A percentile compares a stretch with the other conserved stretches of the same genome.
Evolutionary conservation across 306 rosid genomes (phyloP).

Genomic region (Prunus davidiana): DNA sequence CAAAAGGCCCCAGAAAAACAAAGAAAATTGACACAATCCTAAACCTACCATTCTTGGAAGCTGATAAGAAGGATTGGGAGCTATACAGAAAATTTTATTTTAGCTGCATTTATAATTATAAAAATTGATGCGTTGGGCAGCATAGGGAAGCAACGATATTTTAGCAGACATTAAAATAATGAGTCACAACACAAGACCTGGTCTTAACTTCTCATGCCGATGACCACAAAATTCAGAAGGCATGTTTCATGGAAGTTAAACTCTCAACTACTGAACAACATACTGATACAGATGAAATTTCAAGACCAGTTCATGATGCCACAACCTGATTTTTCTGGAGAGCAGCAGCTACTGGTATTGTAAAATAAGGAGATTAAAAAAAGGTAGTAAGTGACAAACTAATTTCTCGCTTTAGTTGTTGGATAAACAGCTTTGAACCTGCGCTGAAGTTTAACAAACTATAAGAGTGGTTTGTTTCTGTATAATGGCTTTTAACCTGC

Average conservation of each 20-base stretch:
- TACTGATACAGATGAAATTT: background rate
- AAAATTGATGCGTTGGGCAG: background rate
- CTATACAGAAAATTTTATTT: background rate
- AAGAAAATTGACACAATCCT: background rate
- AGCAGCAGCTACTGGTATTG: background rate
- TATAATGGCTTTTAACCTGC: background rate
- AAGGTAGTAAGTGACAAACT: background rate
- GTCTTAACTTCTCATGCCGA: background rate
- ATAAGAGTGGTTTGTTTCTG: background rate
- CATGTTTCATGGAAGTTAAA: background rate
- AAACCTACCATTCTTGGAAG: background rate
- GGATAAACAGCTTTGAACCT: background rate
- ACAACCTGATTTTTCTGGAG: background rate
- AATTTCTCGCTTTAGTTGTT: background rate
- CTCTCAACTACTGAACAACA: background rate
- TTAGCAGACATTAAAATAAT: background rate
- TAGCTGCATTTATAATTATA: background rate
- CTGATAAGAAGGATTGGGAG: background rate
- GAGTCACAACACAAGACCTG: background rate
- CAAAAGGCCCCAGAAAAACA: background rate
- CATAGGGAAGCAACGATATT: background rate
- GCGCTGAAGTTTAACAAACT: background rate
- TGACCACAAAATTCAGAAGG: background rate
- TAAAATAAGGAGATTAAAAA: background rate
- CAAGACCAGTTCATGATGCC: background rate